These are phyloP conservation scores for Plenodomus tracheiphilus DNA, from an alignment of 2,329 filamentous ascomycete species.

Conservation along the genomic window DNA sequence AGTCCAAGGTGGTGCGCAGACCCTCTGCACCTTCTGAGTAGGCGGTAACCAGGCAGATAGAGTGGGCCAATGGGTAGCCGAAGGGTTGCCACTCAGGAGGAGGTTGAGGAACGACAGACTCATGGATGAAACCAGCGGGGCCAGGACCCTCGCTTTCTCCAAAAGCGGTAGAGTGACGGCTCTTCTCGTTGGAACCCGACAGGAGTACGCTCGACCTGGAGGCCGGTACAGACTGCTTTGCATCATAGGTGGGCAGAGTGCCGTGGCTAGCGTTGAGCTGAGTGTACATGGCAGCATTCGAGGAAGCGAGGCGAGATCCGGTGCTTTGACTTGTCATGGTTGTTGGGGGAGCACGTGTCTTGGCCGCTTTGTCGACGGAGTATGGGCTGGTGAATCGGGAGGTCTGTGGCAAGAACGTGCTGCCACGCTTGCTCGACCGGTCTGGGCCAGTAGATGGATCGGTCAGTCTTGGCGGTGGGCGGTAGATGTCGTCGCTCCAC, in stretches of 20 bases:
- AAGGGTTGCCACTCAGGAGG: slow-evolving; percentile 97
- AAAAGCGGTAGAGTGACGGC: slow-evolving; percentile 57
- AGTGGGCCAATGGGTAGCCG: slow-evolving; percentile 89
- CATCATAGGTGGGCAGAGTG: slow-evolving; percentile 54
- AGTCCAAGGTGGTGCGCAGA: slow-evolving; percentile 91
- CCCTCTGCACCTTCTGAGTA: slow-evolving; percentile 96
- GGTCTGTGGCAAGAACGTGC: slow-evolving; percentile 85
- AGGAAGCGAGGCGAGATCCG: slow-evolving; percentile 71
- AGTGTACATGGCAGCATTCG: slow-evolving; percentile 69
- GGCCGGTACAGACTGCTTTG: slow-evolving; percentile 35
- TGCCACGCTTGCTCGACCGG: slow-evolving; percentile 76
- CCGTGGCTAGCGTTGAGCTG: slow-evolving; percentile 60
- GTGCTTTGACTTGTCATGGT: slow-evolving; percentile 94
- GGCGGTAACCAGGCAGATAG: slow-evolving; percentile 91
- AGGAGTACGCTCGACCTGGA: slow-evolving; percentile 50
- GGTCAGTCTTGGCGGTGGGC: slow-evolving; percentile 78
- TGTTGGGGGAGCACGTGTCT: slow-evolving; percentile 66
- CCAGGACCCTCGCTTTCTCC: slow-evolving; percentile 72
- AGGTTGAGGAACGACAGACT: slow-evolving; percentile 92
- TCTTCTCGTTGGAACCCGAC: slow-evolving; percentile 47
- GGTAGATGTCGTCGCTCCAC: slow-evolving; percentile 97
- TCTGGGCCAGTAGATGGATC: slow-evolving; percentile 71
- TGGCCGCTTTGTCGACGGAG: slow-evolving; percentile 65
- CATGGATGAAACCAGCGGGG: slow-evolving; percentile 93
- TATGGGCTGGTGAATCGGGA: slow-evolving; percentile 94